phyloP scores from a whole-genome alignment of 768 basidiomycete species.

The Lentinus brumalis region DNA sequence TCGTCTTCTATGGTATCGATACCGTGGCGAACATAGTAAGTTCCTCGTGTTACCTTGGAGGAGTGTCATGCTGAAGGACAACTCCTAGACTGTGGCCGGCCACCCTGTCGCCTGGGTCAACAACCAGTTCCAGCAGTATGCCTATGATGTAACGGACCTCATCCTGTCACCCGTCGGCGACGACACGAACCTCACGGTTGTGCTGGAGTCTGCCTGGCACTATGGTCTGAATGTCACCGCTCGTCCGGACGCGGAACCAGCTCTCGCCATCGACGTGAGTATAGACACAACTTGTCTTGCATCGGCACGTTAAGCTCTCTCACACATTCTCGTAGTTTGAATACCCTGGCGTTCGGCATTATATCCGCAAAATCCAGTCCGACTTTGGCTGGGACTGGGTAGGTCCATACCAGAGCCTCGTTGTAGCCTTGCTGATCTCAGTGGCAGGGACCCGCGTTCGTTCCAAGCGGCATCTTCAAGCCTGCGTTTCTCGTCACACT shows the following conservation, averaged over 20 bases:
- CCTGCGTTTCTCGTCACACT: conserved; percentile 55
- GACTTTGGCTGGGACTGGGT: conserved; percentile 72
- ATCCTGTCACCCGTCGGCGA: conserved; percentile 34
- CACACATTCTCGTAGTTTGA: conserved; percentile 41
- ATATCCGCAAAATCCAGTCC: conserved; percentile 51
- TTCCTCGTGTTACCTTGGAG: neutral
- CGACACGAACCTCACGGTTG: conserved; percentile 49
- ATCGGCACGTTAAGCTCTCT: too few relatives aligned
- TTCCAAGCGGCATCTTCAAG: conserved; percentile 56
- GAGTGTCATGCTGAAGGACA: neutral
- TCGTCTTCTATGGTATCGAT: conserved; percentile 60
- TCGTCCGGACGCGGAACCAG: conserved; percentile 48
- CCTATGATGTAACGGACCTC: conserved; percentile 51
- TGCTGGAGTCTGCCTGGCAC: conserved; percentile 53
- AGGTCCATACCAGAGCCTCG: neutral
- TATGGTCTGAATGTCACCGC: conserved; percentile 57
- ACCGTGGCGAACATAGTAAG: conserved; percentile 57
- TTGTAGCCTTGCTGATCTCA: neutral
- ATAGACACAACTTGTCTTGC: too few relatives aligned
- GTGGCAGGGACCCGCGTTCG: conserved; percentile 54
- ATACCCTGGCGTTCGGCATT: conserved; percentile 49
- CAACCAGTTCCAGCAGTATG: conserved; percentile 58
- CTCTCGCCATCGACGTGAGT: conserved; percentile 39
- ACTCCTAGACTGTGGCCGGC: conserved; percentile 47
- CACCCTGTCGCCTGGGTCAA: conserved; percentile 59